Conservation (phyloP, 176 grass and related monocot genomes). For the Cenchrus purpureus region DNA sequence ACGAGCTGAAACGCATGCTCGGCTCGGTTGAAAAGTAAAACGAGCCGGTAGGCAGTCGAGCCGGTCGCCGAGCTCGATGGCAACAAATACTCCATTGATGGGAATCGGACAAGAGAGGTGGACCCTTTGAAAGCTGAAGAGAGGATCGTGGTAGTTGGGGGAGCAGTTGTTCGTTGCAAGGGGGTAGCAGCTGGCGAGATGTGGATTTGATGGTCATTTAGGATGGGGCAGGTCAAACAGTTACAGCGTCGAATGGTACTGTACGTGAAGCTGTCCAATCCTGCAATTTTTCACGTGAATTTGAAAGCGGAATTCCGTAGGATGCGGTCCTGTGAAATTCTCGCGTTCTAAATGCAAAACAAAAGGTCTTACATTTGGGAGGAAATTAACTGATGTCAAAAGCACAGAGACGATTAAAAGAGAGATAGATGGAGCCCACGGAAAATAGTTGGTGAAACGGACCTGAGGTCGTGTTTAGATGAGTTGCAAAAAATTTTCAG, state of each 20-base stretch:
- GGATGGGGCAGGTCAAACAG: neutral
- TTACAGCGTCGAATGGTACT: neutral
- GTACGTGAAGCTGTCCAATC: neutral
- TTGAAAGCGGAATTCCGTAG: neutral
- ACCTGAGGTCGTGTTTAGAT: too few species aligned
- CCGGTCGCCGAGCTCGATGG: too few species aligned
- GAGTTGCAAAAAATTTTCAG: too few species aligned
- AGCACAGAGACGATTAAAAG: neutral
- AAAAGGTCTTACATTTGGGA: too few species aligned
- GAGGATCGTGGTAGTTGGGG: slow-evolving; percentile 4
- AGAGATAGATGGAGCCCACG: neutral
- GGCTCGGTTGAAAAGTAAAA: too few species aligned
- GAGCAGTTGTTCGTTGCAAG: neutral
- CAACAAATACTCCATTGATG: too few species aligned
- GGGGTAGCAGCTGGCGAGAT: neutral
- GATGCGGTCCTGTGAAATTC: too few species aligned
- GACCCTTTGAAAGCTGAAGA: neutral
- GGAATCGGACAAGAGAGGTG: neutral
- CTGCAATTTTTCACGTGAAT: neutral
- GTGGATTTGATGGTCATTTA: neutral
- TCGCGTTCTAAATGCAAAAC: too few species aligned
- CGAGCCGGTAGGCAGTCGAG: too few species aligned
- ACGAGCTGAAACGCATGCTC: too few species aligned
- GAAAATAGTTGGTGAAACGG: too few species aligned
- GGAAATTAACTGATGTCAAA: too few species aligned